Evolutionary conservation across 305 asterid species (phyloP), one percentile per base, ranked within the genome.

Genomic region (Solanum hybrid): DNA sequence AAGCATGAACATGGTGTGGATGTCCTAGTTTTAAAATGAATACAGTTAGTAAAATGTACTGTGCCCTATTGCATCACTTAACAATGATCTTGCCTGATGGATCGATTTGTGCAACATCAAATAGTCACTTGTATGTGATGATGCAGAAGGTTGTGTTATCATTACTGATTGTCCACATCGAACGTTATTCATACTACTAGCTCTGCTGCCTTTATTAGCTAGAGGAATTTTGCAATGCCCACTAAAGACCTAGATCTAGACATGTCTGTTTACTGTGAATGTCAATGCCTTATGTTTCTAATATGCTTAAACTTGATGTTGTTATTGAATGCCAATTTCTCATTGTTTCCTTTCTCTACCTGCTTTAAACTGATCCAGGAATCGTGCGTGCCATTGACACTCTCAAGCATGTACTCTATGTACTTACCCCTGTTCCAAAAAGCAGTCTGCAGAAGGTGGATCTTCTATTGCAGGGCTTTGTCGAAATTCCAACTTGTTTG

Each of bases 341-440:
- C 88, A 37, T 36, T 56, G 34, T 26, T 79, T 42, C 37, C 84
- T 8, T 86, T 76, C 6, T 76, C 20, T 40, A 17, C 66, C 32
- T 38, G 12, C 66, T 14, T 69, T 42, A 87, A 80, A 71, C 40
- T 89, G 90, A 80, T 90, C 89, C 96, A 95, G 99, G 99, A 86
- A 94, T 98, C 38, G 98, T 98, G 89, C 93, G 99, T 93, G 95
- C 95, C 88, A 92, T 96, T 26, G 99, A 96, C 91, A 93, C 98
- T 37, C 89, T 89, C 66, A 94, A 89, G 90, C 94, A 92, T 16
- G 90, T 95, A 60, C 93, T 98, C 86, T 91, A 96, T 87, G 89
- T 98, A 77, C 93, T 98, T 86, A 96, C 98, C 87, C 99, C 99
- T 56, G 95, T 96, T 86, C 97, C 99, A 73, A 94, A 85, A 81